Evolutionary conservation across 305 asterid species (phyloP).

Genomic region (Rubia tinctorum): DNA sequence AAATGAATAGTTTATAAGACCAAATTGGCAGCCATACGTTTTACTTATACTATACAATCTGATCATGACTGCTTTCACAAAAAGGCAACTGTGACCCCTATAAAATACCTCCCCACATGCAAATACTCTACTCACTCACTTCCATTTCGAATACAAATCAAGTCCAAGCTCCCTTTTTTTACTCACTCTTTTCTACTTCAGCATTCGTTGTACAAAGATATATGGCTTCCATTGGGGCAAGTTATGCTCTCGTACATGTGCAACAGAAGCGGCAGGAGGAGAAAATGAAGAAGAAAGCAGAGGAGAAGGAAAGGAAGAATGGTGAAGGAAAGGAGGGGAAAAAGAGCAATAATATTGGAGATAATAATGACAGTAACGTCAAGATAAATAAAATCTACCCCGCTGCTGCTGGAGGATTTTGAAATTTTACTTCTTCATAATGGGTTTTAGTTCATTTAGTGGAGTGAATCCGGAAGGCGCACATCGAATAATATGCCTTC

Average conservation of each 20-base stretch:
- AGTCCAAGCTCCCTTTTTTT: background rate
- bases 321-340: background rate
- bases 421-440: background rate
- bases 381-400: background rate
- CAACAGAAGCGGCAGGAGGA: conserved; percentile 46
- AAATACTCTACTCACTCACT: background rate
- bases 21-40: conserved; percentile 3
- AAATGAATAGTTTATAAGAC: background rate
- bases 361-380: background rate
- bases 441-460: background rate
- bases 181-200: background rate
- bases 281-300: conserved; percentile 36
- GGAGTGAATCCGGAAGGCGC: background rate
- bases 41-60: background rate
- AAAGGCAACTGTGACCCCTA: background rate
- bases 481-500: background rate
- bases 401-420: background rate
- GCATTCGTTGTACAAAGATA: background rate
- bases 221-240: conserved; percentile 50
- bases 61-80: background rate
- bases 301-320: conserved; percentile 23
- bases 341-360: background rate
- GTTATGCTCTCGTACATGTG: conserved; percentile 43
- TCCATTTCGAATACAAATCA: background rate
- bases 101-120: background rate